Evolutionary conservation across 1,284 basidiomycete genomes (phyloP), one percentile per base, ranked within the genome.

Genomic region (Vanrija humicola): DNA sequence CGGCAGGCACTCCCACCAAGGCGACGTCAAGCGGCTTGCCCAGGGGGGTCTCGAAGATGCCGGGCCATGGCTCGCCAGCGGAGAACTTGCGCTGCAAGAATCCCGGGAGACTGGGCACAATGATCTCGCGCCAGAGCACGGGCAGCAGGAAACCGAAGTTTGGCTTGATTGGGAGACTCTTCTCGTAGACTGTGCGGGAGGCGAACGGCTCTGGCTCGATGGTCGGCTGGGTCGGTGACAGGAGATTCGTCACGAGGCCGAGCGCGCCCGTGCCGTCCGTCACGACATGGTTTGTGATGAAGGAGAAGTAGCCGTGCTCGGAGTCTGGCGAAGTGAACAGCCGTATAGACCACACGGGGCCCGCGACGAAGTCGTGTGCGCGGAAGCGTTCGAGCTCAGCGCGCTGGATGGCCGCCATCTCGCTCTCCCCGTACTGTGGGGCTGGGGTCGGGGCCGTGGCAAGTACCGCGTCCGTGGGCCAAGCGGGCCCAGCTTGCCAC

Each of bases 51-150:
- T 44, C 34, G 10, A 62, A 46, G 12, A 46, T 14, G 1, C n/a
- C 61, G 0, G 73, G 73, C 72, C 73, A 75, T 0, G 56, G 44
- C 7, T 61, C 47, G 9, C 40, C 14, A 1, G 38, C 23, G 10
- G 49, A 50, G 39, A 74, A 61, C 38, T 58, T 61, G 0, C 29
- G 43, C 51, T 65, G 65, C 15, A 74, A 45, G 43, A 67, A 69
- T 0, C 19, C 3, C 1, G 73, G 73, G 4, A 73, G 46, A 19
- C 55, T 61, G 3, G 71, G 69, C 16, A 73, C 45, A 34, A 75
- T 19, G 6, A 72, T 54, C 46, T 66, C 65, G 23, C 61, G 61
- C 40, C 60, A 67, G 6, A 67, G 54, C 40, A 71, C 51, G 10
- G 66, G 65, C 1, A 69, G 48, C 3, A 72, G 46, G 52, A 56